Base-by-base conservation (phyloP, 176 grass and related monocot genomes). In the Tillandsia leiboldiana region DNA sequence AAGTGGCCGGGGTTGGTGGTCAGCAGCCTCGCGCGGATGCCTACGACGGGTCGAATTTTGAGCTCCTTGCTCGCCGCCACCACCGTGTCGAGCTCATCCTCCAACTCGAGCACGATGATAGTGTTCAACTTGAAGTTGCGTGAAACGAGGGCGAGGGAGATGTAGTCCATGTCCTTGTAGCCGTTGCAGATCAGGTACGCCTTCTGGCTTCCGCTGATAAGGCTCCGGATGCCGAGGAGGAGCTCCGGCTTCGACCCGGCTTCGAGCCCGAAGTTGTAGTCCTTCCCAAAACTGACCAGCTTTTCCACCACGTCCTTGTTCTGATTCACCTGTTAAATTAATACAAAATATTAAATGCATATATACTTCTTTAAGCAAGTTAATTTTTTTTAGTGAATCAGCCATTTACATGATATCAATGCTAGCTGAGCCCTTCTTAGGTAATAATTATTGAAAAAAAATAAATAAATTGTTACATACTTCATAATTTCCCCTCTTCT, bases 111-210 rank as follows among this genome's bases (percentile, higher is more conserved):
- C 33, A 42, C 33, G 33, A 42, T 42, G 33, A 42, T 42, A 7
- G 33, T 42, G 33, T 42, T 42, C 5, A 42, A 5, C 0, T 42
- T 42, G 33, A 64, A 24, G 10, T n/a, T 11, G 23, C 62, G 7
- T n/a, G 62, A n/a, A 8, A 64, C 14, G 1, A 27, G 23, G 23
- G 62, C 62, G 10, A 64, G 62, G 62, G 20, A 26, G 22, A 64
- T 24, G 62, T 64, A 64, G 62, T 64, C 62, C 62, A 11, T 64
- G 23, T 64, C 62, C 20, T 64, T 64, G 62, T 64, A 64, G 62
- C 62, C 62, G 12, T 64, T 64, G 62, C 62, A 64, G 3, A 64
- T 11, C 20, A 64, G 62, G 23, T 23, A 64, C 18, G 62, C 23
- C 20, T 64, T 27, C 11, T 8, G 11, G 62, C 62, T 64, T 26